Base-by-base conservation (phyloP, 345 rosid species). In the Citrus medica region DNA sequence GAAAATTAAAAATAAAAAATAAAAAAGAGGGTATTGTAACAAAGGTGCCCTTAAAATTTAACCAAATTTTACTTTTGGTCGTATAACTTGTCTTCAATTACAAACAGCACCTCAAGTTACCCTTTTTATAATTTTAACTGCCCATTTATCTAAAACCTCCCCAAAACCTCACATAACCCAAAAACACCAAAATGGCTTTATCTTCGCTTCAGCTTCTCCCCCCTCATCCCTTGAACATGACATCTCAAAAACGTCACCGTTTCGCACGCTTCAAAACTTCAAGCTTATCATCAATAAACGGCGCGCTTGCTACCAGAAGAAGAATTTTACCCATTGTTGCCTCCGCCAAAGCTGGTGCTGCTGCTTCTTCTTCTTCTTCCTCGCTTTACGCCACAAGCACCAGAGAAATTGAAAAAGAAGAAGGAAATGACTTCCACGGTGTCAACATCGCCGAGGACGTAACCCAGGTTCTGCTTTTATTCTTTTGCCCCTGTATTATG, bases 371-470 rank as follows among this genome's bases (percentile, higher is more conserved):
- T 76, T 69, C 84, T 73, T 83, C 87, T 75, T 66, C 84, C 71
- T 85, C 86, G 53, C 74, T 67, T 19, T 71, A 63, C 67, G 53
- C 72, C 13, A n/a, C 78, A 12, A 67, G 78, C 4, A 53, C 81
- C 37, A 76, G 73, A 75, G 73, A 81, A 82, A 13, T 22, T 8
- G 79, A 76, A n/a, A 61, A 60, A 14, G 80, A 74, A 65, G 62
- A 42, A 27, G 82, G 70, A 40, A 83, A 80, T 58, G 85, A 81
- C n/a, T 7, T 66, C 16, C 87, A 84, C 65, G 46, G 82, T 8
- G 94, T 92, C 60, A 90, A 90, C 83, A 90, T 92, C 55, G 93
- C 97, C 1, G 94, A 92, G 80, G 92, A 90, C 78, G 94, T 92
- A 53, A 92, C 94, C 71, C 93, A 92, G 90, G 93, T 89, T 78